Evolutionary conservation across 805 yeast genomes (phyloP).

Genomic region (Cyberlindnera nakhonratchasimensis): DNA sequence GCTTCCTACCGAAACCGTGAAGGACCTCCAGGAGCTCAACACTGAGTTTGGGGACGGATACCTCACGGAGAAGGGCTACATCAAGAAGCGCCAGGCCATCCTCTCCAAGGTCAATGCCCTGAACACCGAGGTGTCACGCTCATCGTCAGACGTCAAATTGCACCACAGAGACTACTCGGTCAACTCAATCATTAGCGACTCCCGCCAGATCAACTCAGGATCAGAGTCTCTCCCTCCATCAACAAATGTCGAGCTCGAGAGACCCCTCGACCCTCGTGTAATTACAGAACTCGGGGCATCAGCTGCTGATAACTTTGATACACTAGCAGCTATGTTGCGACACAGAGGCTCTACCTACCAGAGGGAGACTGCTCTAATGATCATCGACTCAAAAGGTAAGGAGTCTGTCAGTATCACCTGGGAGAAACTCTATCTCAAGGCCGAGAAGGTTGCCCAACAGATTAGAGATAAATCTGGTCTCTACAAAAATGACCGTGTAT

Average conservation of each 20-base stretch:
- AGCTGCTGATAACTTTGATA: slow-evolving; percentile 46
- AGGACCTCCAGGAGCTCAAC: slow-evolving; percentile 38
- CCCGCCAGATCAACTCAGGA: slow-evolving; percentile 20
- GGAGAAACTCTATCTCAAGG: slow-evolving; percentile 80
- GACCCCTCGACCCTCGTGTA: slow-evolving; percentile 61
- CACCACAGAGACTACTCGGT: slow-evolving; percentile 26
- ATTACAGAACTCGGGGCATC: slow-evolving; percentile 30
- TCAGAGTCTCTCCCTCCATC: slow-evolving; percentile 33
- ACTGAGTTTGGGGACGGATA: slow-evolving; percentile 63
- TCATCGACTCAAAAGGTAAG: slow-evolving; percentile 76
- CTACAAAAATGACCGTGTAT: slow-evolving; percentile 79
- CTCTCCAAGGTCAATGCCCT: slow-evolving; percentile 18
- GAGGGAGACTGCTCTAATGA: slow-evolving; percentile 67
- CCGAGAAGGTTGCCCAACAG: slow-evolving; percentile 86
- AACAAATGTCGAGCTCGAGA: slow-evolving; percentile 23
- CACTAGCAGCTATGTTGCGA: slow-evolving; percentile 67
- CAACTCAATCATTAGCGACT: slow-evolving; percentile 25
- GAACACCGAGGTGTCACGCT: slow-evolving; percentile 4
- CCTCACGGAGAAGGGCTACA: slow-evolving; percentile 69
- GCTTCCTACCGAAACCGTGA: slow-evolving; percentile 16
- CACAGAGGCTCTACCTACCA: slow-evolving; percentile 65
- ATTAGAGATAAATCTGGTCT: slow-evolving; percentile 69
- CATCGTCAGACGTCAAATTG: slow-evolving; percentile 12
- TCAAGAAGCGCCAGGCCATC: slow-evolving; percentile 49
- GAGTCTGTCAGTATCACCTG: slow-evolving; percentile 75